A percentile compares a stretch with the other conserved stretches of the same genome.
Evolutionary conservation across 2,329 filamentous ascomycete species (phyloP).

Genomic region (Trichoderma breve): DNA sequence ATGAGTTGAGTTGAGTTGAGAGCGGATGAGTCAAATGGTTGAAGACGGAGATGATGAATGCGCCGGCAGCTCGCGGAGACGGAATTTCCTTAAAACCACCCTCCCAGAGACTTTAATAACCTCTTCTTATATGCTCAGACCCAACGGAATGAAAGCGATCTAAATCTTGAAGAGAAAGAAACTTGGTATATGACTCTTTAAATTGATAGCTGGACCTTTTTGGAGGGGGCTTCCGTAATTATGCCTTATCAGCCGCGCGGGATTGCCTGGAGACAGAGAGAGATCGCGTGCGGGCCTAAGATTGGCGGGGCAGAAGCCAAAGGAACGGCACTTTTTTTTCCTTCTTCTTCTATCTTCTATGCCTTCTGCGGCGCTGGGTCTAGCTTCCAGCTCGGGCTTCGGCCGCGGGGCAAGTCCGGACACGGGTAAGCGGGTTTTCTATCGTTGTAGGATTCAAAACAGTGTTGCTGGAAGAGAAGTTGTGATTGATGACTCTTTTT

Average conservation of each 20-base stretch:
- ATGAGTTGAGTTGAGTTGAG: neutral
- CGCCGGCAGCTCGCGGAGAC: neutral
- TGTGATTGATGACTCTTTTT: neutral
- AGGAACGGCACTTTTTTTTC: neutral
- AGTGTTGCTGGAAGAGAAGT: neutral
- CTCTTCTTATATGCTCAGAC: neutral
- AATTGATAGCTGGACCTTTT: neutral
- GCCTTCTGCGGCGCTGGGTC: no score
- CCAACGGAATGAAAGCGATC: neutral
- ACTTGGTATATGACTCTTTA: neutral
- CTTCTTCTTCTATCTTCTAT: neutral
- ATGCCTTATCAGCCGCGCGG: constrained; percentile 8
- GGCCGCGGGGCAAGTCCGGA: constrained; percentile 1
- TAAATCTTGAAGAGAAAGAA: neutral
- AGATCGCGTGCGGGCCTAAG: neutral
- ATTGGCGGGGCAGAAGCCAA: neutral
- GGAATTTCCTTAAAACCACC: neutral
- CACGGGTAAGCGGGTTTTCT: neutral
- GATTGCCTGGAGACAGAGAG: neutral
- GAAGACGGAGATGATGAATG: neutral
- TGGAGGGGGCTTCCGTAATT: neutral
- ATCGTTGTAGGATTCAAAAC: neutral
- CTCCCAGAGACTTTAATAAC: fast-evolving
- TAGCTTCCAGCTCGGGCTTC: neutral
- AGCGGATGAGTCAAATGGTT: neutral